phyloP scores from a whole-genome alignment of 371 early-diverging fungal species.

The Rhizopus delemar region DNA sequence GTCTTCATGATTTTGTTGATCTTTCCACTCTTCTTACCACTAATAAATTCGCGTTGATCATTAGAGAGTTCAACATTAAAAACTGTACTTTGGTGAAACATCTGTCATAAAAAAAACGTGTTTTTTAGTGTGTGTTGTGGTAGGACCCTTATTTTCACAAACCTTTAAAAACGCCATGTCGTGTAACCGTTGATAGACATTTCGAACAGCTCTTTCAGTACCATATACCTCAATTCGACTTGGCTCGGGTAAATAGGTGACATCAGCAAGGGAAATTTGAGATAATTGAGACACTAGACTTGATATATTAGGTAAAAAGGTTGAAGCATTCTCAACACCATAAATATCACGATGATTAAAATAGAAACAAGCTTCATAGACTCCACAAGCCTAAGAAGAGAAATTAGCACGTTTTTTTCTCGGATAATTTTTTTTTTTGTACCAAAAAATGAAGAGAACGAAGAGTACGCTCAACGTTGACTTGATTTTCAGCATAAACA shows the following conservation, averaged over 20 bases:
- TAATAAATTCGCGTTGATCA: conserved; percentile 90
- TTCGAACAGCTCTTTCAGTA: conserved; percentile 58
- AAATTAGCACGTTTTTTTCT: conserved; percentile 4
- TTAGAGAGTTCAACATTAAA: conserved; percentile 72
- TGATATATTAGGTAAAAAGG: conserved; percentile 42
- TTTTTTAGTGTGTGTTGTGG: background rate
- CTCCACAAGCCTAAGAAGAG: conserved; percentile 50
- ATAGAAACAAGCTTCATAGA: conserved; percentile 63
- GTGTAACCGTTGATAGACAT: conserved; percentile 56
- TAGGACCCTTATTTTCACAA: background rate
- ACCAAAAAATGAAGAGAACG: conserved; percentile 58
- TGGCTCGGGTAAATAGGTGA: conserved; percentile 47
- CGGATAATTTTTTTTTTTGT: background rate
- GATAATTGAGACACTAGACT: conserved; percentile 52
- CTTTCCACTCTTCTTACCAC: conserved; percentile 95
- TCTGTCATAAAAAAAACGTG: conserved; percentile 33
- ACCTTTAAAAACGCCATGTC: conserved; percentile 50
- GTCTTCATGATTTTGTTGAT: conserved; percentile 82
- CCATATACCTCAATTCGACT: conserved; percentile 68
- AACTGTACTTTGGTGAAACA: conserved; percentile 30
- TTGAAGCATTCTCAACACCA: conserved; percentile 9
- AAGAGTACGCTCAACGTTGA: conserved; percentile 75
- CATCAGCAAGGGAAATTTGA: conserved; percentile 61
- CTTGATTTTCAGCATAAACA: conserved; percentile 69
- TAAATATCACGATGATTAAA: conserved; percentile 40